Evolutionary conservation across 1,284 basidiomycete genomes (phyloP), one percentile per base, ranked within the genome.

Genomic region (Tausonia pullulans): DNA sequence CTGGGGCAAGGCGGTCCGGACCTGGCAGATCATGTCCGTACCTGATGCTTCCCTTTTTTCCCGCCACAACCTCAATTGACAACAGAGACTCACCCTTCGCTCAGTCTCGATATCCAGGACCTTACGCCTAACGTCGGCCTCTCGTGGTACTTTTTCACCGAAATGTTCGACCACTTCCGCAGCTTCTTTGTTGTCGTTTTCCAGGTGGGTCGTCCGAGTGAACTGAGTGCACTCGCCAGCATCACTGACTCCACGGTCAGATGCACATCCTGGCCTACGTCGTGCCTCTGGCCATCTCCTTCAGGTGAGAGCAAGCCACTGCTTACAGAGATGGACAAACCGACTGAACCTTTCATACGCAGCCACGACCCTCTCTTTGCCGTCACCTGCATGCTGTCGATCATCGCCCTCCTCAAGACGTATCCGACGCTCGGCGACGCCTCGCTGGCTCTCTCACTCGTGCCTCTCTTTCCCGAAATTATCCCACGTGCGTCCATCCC

Each of bases 111-210:
- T 4, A 82, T 93, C 6, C 86, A 87, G 3, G 92, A 95, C 73
- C 76, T 98, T 63, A 91, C 90, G 5, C 96, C 96, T 0, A 97
- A 95, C 71, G 84, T 90, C 7, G 95, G 95, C 3, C 78, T 98
- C 50, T 93, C 90, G 87, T 98, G 96, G 96, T 98, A 98, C 77
- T 98, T 98, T 78, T 97, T 98, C 78, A 97, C 93, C 11, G 94
- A 98, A 75, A 98, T 98, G 87, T 99, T 99, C 71, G 93, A 97
- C 72, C 90, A 98, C 75, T 99, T 98, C 79, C 81, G 94, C 45
- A 83, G 86, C 3, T 98, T 98, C 78, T 99, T 97, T 80, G 79
- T 96, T 16, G 87, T 94, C 79, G 89, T 90, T n/a, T 98, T 98
- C 76, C 91, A 90, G 53, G 90, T 90, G 71, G 55, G 85, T 75